Conservation (phyloP, 163 green algal genomes). For the Chlorella variabilis region DNA sequence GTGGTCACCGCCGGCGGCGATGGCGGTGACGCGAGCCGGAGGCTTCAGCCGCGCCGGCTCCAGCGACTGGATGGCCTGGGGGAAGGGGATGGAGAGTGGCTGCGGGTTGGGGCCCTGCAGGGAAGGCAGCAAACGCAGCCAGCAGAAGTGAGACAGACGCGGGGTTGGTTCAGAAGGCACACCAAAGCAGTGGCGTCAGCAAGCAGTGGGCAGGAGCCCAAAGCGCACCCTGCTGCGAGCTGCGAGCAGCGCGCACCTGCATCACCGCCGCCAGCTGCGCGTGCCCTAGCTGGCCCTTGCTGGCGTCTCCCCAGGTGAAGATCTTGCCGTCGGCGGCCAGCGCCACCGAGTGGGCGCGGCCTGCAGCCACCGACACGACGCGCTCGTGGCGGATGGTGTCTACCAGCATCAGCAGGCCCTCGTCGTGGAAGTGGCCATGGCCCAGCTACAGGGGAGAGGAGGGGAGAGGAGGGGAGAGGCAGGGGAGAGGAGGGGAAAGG, state of each 20-base stretch:
- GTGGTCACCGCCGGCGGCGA: slow-evolving; percentile 79
- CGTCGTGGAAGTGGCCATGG: slow-evolving; percentile 67
- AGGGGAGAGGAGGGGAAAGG: too few species aligned
- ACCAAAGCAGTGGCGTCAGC: background rate
- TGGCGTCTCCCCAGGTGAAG: slow-evolving; percentile 81
- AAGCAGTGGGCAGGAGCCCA: too few species aligned
- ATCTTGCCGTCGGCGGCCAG: slow-evolving; percentile 81
- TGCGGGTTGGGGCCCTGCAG: slow-evolving; percentile 36
- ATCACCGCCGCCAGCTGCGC: slow-evolving; percentile 46
- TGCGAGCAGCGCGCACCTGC: background rate
- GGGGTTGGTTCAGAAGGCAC: too few species aligned
- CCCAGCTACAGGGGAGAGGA: slow-evolving; percentile 50
- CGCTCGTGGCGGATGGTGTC: slow-evolving; percentile 62
- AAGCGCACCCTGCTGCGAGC: background rate
- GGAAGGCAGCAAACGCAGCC: background rate
- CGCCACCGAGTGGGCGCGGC: slow-evolving; percentile 75
- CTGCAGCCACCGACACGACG: slow-evolving; percentile 77
- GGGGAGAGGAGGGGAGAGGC: background rate
- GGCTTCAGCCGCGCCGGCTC: slow-evolving; percentile 44
- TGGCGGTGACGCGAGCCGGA: slow-evolving; percentile 70
- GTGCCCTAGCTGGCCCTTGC: slow-evolving; percentile 81
- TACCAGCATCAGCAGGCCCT: slow-evolving; percentile 56
- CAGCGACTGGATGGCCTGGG: slow-evolving; percentile 39
- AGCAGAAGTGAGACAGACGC: too few species aligned
- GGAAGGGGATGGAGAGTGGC: slow-evolving; percentile 47